These are phyloP conservation scores for Xylaria arbuscula DNA, from an alignment of 2,329 filamentous ascomycete genomes.

Conservation along the genomic window DNA sequence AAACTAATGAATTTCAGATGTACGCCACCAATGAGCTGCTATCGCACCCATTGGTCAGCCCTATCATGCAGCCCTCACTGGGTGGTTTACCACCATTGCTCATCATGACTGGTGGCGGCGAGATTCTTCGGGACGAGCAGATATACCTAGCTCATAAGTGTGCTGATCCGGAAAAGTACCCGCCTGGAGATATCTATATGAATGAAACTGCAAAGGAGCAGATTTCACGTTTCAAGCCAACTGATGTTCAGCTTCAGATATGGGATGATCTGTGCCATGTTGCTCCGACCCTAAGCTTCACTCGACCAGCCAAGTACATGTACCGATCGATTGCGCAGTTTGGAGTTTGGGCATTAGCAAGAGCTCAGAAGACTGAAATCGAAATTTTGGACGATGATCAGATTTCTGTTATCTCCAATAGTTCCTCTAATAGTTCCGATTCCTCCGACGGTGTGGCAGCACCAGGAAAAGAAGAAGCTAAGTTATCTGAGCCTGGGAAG, in stretches of 20 bases:
- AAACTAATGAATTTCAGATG: conserved; percentile 57
- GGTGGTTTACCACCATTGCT: conserved; percentile 90
- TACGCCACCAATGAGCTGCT: conserved; percentile 86
- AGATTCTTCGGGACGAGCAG: conserved; percentile 92
- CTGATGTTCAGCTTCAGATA: conserved; percentile 91
- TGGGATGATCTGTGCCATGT: conserved; percentile 98
- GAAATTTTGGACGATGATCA: conserved; percentile 84
- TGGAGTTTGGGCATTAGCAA: conserved; percentile 87
- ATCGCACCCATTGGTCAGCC: conserved; percentile 88
- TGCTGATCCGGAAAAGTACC: conserved; percentile 82
- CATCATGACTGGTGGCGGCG: conserved; percentile 87
- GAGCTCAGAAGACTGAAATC: conserved; percentile 82
- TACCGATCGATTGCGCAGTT: conserved; percentile 93
- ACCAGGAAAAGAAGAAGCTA: conserved; percentile 39
- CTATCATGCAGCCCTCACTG: conserved; percentile 85
- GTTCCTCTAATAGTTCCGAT: conserved; percentile 67
- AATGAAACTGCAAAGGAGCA: conserved; percentile 69
- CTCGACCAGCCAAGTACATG: conserved; percentile 95
- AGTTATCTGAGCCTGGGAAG: conserved; percentile 49
- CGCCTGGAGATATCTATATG: conserved; percentile 72
- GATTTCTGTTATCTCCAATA: conserved; percentile 76
- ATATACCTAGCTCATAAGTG: conserved; percentile 96
- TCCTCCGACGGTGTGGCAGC: conserved; percentile 52
- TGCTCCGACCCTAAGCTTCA: conserved; percentile 92
- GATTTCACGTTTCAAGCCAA: conserved; percentile 78